A percentile compares a stretch with the other conserved stretches of the same genome.
phyloP scores from a whole-genome alignment of 352 stramenopile species.

The Phytophthora macrochlamydospora region DNA sequence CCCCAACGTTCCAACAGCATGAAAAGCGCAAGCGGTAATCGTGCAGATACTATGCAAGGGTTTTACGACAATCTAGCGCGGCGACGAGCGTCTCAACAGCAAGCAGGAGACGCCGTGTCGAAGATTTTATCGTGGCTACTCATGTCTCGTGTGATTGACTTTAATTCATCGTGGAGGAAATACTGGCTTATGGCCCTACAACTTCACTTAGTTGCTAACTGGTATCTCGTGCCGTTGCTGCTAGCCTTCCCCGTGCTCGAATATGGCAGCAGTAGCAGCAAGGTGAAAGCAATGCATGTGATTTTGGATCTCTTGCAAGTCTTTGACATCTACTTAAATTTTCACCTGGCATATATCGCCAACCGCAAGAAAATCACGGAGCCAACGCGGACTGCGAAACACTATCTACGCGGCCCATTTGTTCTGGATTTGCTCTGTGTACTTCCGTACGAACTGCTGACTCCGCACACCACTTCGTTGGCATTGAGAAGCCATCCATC shows the following conservation, averaged over 20 bases:
- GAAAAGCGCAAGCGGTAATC: slow-evolving; percentile 1
- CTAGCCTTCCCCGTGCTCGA: slow-evolving; percentile 45
- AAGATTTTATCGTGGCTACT: slow-evolving; percentile 17
- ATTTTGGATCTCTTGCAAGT: slow-evolving; percentile 43
- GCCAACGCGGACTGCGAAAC: slow-evolving; percentile 25
- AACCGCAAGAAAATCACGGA: slow-evolving; percentile 34
- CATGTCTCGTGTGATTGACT: slow-evolving; percentile 29
- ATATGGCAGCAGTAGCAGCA: slow-evolving; percentile 5
- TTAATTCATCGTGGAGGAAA: slow-evolving; percentile 37
- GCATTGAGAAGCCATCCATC: slow-evolving; percentile 16
- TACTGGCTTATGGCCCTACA: slow-evolving; percentile 52
- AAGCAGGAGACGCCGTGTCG: slow-evolving; percentile 3
- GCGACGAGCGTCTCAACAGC: slow-evolving; percentile 13
- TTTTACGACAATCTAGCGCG: slow-evolving; percentile 46
- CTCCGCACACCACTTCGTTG: slow-evolving; percentile 7
- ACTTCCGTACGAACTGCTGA: slow-evolving; percentile 45
- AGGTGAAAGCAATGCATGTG: slow-evolving; percentile 23
- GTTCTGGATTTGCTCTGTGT: slow-evolving; percentile 44
- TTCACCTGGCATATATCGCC: slow-evolving; percentile 39
- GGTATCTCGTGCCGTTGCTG: slow-evolving; percentile 42
- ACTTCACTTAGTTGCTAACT: slow-evolving; percentile 46
- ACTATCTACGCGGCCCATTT: slow-evolving; percentile 34
- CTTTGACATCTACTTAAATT: slow-evolving; percentile 55
- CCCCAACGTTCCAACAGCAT: slow-evolving; percentile 5
- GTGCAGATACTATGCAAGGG: slow-evolving; percentile 30